phyloP scores from a whole-genome alignment of 768 basidiomycete species.

The Antrodiella citrinella region DNA sequence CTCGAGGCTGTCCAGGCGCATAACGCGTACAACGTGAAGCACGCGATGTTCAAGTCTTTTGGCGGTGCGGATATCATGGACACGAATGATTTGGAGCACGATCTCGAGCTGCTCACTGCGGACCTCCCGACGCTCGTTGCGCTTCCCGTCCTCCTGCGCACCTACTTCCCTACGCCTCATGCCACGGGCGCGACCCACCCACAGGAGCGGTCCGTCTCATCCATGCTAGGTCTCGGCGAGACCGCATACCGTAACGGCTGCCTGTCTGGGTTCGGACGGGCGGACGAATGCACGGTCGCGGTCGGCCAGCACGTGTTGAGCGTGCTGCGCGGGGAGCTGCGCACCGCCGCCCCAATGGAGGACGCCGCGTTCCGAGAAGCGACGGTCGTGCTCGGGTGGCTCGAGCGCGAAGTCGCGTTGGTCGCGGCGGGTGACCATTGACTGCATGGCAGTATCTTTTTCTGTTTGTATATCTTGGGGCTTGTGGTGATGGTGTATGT shows the following conservation, averaged over 20 bases:
- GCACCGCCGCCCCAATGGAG: background rate
- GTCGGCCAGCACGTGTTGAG: constrained; percentile 54
- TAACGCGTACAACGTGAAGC: constrained; percentile 13
- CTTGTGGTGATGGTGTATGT: no score
- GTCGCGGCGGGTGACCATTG: constrained; percentile 5
- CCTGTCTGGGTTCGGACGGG: constrained; percentile 67
- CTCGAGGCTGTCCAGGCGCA: constrained; percentile 39
- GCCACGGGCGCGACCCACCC: no score
- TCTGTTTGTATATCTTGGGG: no score
- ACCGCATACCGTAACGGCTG: constrained; percentile 61
- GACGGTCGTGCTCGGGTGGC: constrained; percentile 13
- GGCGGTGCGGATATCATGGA: constrained; percentile 1
- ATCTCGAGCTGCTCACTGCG: constrained; percentile 46
- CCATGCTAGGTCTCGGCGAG: constrained; percentile 50
- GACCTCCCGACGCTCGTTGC: constrained; percentile 71
- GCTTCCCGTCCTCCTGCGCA: constrained; percentile 56
- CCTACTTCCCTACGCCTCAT: no score
- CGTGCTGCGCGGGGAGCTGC: constrained; percentile 25
- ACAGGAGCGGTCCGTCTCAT: constrained; percentile 35
- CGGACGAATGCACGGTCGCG: constrained; percentile 60
- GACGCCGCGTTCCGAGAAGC: background rate
- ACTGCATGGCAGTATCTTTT: no score
- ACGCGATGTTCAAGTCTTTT: background rate
- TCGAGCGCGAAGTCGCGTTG: constrained; percentile 13
- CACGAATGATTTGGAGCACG: constrained; percentile 25